Evolutionary conservation across 2,329 filamentous ascomycete species (phyloP), one percentile per base, ranked within the genome.

Genomic region (Hymenotorrendiella dingleyae): DNA sequence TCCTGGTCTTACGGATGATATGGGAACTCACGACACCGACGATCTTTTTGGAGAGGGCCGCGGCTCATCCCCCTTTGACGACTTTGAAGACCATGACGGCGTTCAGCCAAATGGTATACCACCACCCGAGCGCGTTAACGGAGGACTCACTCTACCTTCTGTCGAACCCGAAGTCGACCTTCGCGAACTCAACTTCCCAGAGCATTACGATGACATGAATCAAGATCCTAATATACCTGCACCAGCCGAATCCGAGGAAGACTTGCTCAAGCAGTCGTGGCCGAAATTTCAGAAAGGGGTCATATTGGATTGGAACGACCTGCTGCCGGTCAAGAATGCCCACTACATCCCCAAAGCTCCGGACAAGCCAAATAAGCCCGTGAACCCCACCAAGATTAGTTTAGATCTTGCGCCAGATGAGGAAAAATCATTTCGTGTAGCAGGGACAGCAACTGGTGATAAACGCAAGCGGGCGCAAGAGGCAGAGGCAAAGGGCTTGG

Each of bases 391-490:
- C 16, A 98, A 98, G 64, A 74, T 95, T 43, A 89, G 80, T 48
- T 72, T 98, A 11, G 93, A 98, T 48, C 70, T 97, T 24, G 84
- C 86, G 3, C 74, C 78, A 35, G 93, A 97, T 55, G 86, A 94
- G 53, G 87, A 94, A 62, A 88, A 89, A 54, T 72, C 76, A 20
- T 98, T 97, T 62, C 80, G 82, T 43, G 78, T 91, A n/a, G 73
- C 79, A 0, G 81, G 81, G 1, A 73, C 79, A 20, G 71, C 74
- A 1, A 67, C 70, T 4, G 58, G 64, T 6, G 56, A 58, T 34
- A 75, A 80, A 33, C 75, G 78, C 35, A 72, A 79, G 46, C 75
- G 74, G 20, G 64, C 80, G 19, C 68, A 77, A 35, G 69, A 76
- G 21, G 64, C 64, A 3, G 69, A 75, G 23, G 60, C 68, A 2